A percentile compares a stretch with the other conserved stretches of the same genome.
These are phyloP conservation scores for Yamadazyma trypodendri DNA, from an alignment of 1,139 yeast species.

Conservation along the genomic window DNA sequence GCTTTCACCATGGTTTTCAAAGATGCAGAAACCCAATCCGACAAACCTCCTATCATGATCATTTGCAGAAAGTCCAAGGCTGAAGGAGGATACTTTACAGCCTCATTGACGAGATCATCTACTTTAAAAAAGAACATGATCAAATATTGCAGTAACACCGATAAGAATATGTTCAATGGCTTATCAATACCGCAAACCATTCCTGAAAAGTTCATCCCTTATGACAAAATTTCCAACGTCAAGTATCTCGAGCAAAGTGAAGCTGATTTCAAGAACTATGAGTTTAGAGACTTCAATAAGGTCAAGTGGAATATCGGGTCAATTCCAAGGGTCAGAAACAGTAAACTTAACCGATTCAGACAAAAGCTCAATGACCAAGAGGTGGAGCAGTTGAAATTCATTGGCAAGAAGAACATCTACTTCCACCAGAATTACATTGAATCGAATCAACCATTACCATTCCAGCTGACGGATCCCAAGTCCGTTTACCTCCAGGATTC, in stretches of 20 bases:
- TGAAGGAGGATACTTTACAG: conserved; percentile 33
- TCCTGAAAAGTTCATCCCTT: conserved; percentile 24
- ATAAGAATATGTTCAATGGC: conserved; percentile 22
- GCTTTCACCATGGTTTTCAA: conserved; percentile 36
- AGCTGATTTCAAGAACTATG: conserved; percentile 27
- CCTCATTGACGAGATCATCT: conserved; percentile 18
- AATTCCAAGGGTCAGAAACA: conserved; percentile 35
- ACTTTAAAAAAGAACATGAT: conserved; percentile 14
- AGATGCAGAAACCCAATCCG: conserved; percentile 25
- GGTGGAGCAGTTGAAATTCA: conserved; percentile 22
- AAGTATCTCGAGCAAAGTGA: conserved; percentile 11
- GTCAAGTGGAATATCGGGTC: conserved; percentile 46
- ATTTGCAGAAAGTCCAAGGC: conserved; percentile 26
- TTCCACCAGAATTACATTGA: conserved; percentile 31
- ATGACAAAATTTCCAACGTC: conserved; percentile 15
- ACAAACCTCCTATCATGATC: conserved; percentile 27
- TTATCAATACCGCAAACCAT: conserved; percentile 29
- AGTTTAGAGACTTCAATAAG: conserved; percentile 27
- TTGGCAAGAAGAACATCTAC: conserved; percentile 29
- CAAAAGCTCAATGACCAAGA: conserved; percentile 18
- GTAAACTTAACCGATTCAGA: conserved; percentile 20
- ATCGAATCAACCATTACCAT: conserved; percentile 11
- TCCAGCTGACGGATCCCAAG: conserved; percentile 21
- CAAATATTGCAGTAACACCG: conserved; percentile 7
- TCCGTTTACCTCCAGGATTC: conserved; percentile 31